phyloP scores from a whole-genome alignment of 179 eudicot genomes.

The Amaranthus tricolor region DNA sequence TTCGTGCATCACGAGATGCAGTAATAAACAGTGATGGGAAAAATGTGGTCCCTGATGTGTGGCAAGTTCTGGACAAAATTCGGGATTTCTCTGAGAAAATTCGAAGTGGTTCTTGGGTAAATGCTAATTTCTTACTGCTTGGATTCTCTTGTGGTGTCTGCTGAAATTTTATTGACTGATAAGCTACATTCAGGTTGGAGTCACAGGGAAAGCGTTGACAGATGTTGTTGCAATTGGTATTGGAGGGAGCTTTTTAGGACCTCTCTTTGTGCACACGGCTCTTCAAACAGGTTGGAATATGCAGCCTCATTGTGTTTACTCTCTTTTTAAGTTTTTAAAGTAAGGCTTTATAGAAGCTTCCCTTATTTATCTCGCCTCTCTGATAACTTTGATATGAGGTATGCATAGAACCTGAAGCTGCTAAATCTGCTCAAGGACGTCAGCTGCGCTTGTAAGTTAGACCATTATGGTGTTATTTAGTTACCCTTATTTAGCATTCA shows the following conservation, averaged over 20 bases:
- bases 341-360: not conserved
- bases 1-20: slow-evolving; percentile 92
- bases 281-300: slow-evolving; percentile 83
- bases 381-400: slow-evolving; percentile 16
- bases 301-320: not conserved
- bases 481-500: not conserved
- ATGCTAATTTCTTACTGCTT: not conserved
- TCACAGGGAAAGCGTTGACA: slow-evolving; percentile 77
- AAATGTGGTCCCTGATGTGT: slow-evolving; percentile 94
- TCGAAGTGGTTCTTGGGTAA: slow-evolving; percentile 98
- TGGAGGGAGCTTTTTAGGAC: slow-evolving; percentile 98
- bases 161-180: not conserved
- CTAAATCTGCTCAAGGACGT: slow-evolving; percentile 73
- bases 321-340: not conserved
- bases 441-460: slow-evolving; percentile 90
- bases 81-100: slow-evolving; percentile 80
- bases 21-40: slow-evolving; percentile 75
- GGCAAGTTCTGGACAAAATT: slow-evolving; percentile 91
- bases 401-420: slow-evolving; percentile 73
- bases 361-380: not conserved
- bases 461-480: not conserved
- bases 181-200: slow-evolving; percentile 67
- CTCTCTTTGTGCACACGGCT: slow-evolving; percentile 97
- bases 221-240: slow-evolving; percentile 89
- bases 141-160: slow-evolving; percentile 12